Base-by-base conservation (phyloP, 176 grass and related monocot species). In the Hordeum vulgare region DNA sequence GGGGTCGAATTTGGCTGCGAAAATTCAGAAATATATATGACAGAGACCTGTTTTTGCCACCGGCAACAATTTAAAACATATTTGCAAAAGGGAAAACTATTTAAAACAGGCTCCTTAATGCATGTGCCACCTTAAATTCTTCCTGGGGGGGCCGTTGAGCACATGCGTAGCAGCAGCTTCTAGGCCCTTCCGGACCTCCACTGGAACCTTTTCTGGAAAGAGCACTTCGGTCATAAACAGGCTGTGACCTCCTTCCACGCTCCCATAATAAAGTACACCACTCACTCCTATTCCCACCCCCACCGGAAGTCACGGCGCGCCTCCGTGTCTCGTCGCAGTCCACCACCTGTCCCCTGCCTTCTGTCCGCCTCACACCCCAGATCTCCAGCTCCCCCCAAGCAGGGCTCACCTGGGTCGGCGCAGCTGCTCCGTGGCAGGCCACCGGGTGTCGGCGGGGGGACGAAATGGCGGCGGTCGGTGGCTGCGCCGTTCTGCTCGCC, bases 401-500 rank as follows among this genome's bases (percentile, higher is more conserved):
- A 31, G 29, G 29, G 29, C 29, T 31, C 29, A 31, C 29, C 29
- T 31, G 29, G 29, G 2, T 31, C 2, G 29, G 2, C 31, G 61
- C 61, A 23, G 40, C 3, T 28, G 25, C 9, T 11, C 17, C 37
- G 9, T 41, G 8, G 8, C n/a, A n/a, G n/a, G n/a, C 39, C 8
- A 41, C 9, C 35, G 74, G 4, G 80, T 29, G 83, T 75, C 68
- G 72, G 41, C 29, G 66, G 23, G 75, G 75, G 70, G 41, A 49
- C 45, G 70, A 24, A 81, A 83, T 86, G 88, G 66, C 64, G 88
- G 74, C 73, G 79, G 66, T 60, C 9, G 66, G 36, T 53, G 74
- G 66, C 74, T 79, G 59, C 60, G 84, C 84, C 47, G 45, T 39
- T 66, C 74, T 90, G 66, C 80, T 90, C 45, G 88, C 60, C 58